These are phyloP conservation scores for Chlorella vulgaris DNA, from an alignment of 139 green algal species.

Conservation along the genomic window DNA sequence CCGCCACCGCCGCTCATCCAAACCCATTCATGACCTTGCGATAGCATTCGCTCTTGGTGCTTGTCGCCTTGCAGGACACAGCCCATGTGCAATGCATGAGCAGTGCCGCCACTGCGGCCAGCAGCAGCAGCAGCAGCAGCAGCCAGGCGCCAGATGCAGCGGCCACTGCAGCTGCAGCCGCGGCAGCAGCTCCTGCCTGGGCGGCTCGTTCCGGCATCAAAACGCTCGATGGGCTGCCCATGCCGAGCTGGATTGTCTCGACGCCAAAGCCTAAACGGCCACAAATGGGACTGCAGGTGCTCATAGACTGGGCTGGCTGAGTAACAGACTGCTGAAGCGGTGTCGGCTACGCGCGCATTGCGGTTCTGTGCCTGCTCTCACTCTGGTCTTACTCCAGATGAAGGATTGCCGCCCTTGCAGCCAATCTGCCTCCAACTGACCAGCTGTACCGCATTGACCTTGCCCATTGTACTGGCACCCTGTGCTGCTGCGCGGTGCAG, in stretches of 20 bases:
- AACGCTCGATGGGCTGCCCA: conserved; percentile 32
- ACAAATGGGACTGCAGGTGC: not conserved
- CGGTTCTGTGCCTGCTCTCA: not conserved
- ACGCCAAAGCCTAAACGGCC: conserved; percentile 3
- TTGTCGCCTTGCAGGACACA: not conserved
- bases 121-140: not conserved
- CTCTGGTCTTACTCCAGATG: too few species aligned
- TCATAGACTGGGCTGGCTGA: not conserved
- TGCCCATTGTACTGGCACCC: not conserved
- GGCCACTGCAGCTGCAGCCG: not conserved
- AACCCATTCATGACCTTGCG: not conserved
- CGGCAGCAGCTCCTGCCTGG: not conserved
- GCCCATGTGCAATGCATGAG: not conserved
- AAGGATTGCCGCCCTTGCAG: too few species aligned
- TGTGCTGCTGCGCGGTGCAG: not conserved
- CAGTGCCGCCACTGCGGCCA: not conserved
- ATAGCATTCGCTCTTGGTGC: not conserved
- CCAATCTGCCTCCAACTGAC: not conserved
- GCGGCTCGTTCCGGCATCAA: conserved; percentile 16
- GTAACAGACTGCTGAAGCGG: not conserved
- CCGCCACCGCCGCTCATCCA: not conserved
- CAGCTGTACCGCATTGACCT: not conserved
- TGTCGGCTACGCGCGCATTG: not conserved
- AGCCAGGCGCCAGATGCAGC: not conserved
- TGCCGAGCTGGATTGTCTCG: conserved; percentile 16